Conservation (phyloP, 306 rosid genomes). For the Castanea crenata region DNA sequence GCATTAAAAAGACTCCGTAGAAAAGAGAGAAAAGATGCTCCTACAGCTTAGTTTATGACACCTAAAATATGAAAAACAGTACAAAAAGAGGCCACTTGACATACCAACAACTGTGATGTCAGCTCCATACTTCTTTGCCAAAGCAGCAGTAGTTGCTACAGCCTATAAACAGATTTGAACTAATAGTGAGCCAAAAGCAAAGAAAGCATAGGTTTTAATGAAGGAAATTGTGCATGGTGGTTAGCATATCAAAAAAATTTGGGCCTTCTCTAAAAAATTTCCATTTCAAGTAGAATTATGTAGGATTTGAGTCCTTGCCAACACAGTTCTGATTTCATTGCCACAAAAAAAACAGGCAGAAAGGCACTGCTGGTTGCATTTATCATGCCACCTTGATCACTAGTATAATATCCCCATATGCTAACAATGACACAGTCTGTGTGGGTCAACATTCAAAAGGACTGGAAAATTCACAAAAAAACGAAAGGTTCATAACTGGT, state of each 20-base stretch:
- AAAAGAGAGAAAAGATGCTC: background rate
- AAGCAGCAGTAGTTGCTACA: conserved; percentile 68
- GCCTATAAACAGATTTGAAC: conserved; percentile 44
- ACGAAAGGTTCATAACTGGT: background rate
- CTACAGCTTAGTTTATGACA: conserved; percentile 13
- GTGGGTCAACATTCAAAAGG: background rate
- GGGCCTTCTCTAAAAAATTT: background rate
- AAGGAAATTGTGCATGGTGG: background rate
- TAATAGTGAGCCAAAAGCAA: conserved; percentile 13
- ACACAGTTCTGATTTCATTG: background rate
- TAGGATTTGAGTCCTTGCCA: background rate
- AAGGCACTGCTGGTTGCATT: background rate
- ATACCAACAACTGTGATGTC: conserved; percentile 92
- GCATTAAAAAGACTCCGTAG: conserved; percentile 8
- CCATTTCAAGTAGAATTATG: background rate
- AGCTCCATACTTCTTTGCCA: conserved; percentile 88
- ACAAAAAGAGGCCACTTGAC: conserved; percentile 9
- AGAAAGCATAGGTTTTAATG: background rate
- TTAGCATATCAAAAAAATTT: background rate
- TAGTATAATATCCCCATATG: background rate
- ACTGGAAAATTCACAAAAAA: background rate
- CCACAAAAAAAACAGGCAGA: background rate
- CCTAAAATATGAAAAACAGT: conserved; percentile 8
- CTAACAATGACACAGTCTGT: background rate
- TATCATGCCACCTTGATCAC: background rate